Evolutionary conservation across 768 basidiomycete genomes (phyloP), one percentile per base, ranked within the genome.

Genomic region (Mycena galopus): DNA sequence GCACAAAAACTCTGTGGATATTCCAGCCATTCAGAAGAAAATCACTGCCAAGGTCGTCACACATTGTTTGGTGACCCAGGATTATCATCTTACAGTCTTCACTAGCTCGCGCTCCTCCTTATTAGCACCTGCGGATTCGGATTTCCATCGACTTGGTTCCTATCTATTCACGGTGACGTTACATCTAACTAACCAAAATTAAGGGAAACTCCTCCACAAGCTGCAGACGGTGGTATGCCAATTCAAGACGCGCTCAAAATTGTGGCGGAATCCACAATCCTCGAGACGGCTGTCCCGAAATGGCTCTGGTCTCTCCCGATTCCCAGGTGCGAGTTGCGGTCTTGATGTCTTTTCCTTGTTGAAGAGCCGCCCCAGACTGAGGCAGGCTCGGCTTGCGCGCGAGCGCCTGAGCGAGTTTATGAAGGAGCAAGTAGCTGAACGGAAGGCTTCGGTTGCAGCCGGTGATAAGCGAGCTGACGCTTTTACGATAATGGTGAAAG

Each of bases 111-210:
- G 4, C 80, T 88, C 14, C 71, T 87, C 12, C 77, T 87, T 23
- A 82, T 89, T 23, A 84, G 82, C 9, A 82, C 79, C 75, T 88
- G 87, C 65, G 87, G 85, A 1, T 88, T 88, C 58, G 88, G 87
- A 4, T 83, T 88, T 37, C 76, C 81, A 0, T 85, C 86, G 60
- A 79, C 79, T 39, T 88, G 86, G 87, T 72, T 75, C 5, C 77
- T 30, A 50, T 30, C 42, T 33, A 25, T 29, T 21, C 11, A n/a
- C 17, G 23, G 23, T 17, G 29, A 33, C 5, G 21, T 19, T 9
- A 60, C 35, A 37, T 35, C 11, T 23, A 16, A 23, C 5, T 25
- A 23, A 21, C 59, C 9, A 5, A 9, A 12, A 25, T 44, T 17
- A 37, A 78, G 77, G 78, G 69, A 37, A 39, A 65, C 81, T 30